Evolutionary conservation across 768 basidiomycete species (phyloP).

Genomic region (Cubamyces sp.): DNA sequence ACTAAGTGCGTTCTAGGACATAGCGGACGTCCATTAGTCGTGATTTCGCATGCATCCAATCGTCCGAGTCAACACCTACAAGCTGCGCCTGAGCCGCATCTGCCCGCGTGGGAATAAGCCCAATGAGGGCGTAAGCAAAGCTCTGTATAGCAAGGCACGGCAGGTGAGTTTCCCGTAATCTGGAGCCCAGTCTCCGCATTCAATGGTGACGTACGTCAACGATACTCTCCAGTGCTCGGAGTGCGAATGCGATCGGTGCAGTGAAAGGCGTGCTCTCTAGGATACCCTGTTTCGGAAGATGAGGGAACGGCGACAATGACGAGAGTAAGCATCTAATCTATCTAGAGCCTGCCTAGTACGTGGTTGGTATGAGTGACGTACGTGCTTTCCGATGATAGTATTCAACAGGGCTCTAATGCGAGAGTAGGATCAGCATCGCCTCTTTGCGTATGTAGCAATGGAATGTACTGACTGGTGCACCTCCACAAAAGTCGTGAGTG

Average conservation of each 20-base stretch:
- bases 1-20: too few species aligned
- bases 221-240: neutral
- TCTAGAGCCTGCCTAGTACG: too few species aligned
- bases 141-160: neutral
- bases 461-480: slow-evolving; percentile 4
- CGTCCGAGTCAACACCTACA: neutral
- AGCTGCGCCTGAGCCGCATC: neutral
- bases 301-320: too few species aligned
- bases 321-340: too few species aligned
- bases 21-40: neutral
- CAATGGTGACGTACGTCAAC: slow-evolving; percentile 2
- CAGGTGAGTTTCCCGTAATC: too few species aligned
- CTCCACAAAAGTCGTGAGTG: neutral
- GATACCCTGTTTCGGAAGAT: neutral
- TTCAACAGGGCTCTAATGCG: neutral
- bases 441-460: too few species aligned
- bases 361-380: neutral
- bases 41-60: too few species aligned
- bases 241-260: neutral
- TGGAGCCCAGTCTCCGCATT: too few species aligned
- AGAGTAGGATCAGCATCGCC: too few species aligned
- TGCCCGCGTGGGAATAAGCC: neutral
- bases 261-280: neutral
- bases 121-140: neutral
- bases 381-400: slow-evolving; percentile 6